These are phyloP conservation scores for Allium sativum DNA, from an alignment of 106 monocot genomes.

Conservation along the genomic window DNA sequence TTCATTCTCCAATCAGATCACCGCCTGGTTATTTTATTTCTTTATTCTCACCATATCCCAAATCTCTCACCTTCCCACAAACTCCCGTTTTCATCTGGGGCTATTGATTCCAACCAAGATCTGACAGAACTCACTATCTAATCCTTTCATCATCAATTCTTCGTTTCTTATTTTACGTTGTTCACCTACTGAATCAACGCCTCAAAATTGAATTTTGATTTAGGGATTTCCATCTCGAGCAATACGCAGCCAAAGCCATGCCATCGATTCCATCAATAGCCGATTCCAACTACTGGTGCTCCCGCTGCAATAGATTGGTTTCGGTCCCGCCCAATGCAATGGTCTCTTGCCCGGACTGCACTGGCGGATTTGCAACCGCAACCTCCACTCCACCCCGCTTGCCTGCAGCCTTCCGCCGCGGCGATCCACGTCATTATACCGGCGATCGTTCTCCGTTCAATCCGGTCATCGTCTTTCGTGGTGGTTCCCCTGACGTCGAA, in stretches of 20 bases:
- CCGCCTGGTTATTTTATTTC: background rate
- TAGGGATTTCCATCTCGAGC: background rate
- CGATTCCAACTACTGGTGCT: constrained; percentile 24
- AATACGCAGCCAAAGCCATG: background rate
- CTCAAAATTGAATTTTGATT: background rate
- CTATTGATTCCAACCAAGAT: too few relatives aligned
- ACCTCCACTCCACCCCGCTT: constrained; percentile 10
- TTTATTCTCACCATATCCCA: background rate
- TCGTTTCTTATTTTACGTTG: background rate
- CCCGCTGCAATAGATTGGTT: constrained; percentile 31
- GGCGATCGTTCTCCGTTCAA: constrained; percentile 53
- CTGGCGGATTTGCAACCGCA: constrained; percentile 47
- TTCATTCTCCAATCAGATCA: background rate
- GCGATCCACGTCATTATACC: constrained; percentile 9
- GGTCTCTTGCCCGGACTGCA: constrained; percentile 44
- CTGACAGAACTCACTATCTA: background rate
- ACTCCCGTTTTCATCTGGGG: too few relatives aligned
- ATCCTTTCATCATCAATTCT: background rate
- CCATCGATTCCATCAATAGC: constrained; percentile 3
- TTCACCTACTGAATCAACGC: background rate
- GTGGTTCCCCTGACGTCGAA: constrained; percentile 5
- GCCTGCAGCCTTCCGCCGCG: constrained; percentile 3
- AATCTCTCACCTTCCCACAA: background rate
- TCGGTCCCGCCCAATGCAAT: constrained; percentile 13
- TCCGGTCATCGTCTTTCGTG: constrained; percentile 63